A percentile compares a stretch with the other conserved stretches of the same genome.
These are phyloP conservation scores for Eugenia klotzschiana DNA, from an alignment of 441 rosid genomes.

Conservation along the genomic window DNA sequence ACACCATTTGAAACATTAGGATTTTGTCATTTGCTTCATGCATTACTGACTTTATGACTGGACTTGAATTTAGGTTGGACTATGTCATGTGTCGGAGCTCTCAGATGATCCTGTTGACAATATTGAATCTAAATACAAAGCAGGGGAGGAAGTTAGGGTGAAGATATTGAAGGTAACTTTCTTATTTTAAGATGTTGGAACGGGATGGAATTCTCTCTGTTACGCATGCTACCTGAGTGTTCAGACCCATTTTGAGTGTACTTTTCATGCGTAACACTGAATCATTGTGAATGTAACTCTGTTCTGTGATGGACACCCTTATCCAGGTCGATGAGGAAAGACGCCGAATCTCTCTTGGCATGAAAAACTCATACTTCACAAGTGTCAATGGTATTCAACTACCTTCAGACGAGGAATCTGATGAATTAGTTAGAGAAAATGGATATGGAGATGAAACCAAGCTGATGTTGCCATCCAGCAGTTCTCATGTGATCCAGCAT, in stretches of 20 bases:
- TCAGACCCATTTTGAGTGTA: background rate
- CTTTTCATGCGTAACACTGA: background rate
- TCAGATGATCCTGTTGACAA: constrained; percentile 49
- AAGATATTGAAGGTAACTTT: constrained; percentile 70
- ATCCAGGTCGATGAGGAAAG: constrained; percentile 68
- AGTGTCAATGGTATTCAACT: constrained; percentile 15
- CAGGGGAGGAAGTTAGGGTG: constrained; percentile 65
- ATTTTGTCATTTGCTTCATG: background rate
- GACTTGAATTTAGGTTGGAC: constrained; percentile 53
- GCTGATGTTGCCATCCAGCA: constrained; percentile 3
- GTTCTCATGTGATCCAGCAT: constrained; percentile 12
- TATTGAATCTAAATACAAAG: constrained; percentile 41
- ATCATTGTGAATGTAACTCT: background rate
- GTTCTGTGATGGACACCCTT: constrained; percentile 3
- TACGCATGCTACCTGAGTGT: background rate
- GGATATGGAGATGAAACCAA: constrained; percentile 13
- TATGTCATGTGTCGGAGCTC: constrained; percentile 76
- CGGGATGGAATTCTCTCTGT: background rate
- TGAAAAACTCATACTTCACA: constrained; percentile 50
- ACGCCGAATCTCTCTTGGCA: constrained; percentile 76
- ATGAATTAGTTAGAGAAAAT: constrained; percentile 29
- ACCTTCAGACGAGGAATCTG: constrained; percentile 23
- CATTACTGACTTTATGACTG: background rate
- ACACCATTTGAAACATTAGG: background rate
- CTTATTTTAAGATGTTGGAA: background rate